Evolutionary conservation across 495 filamentous ascomycete genomes (phyloP).

Genomic region (Clavariopsis aquatica): DNA sequence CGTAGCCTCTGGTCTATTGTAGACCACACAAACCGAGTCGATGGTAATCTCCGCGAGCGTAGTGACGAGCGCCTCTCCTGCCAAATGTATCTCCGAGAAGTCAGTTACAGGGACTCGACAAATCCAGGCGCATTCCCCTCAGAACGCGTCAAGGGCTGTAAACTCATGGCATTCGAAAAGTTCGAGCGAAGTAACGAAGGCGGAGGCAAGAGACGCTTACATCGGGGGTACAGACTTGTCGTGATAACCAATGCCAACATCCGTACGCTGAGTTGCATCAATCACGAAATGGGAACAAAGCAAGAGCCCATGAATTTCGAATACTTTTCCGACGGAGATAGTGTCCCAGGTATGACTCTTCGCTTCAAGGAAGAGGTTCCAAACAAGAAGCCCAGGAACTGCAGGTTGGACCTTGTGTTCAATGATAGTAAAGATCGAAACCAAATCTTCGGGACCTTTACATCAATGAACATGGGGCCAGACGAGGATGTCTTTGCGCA

Average conservation of each 20-base stretch:
- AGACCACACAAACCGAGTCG: slow-evolving; percentile 74
- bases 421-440: slow-evolving; percentile 66
- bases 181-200: slow-evolving; percentile 62
- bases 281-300: slow-evolving; percentile 61
- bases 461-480: slow-evolving; percentile 61
- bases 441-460: slow-evolving; percentile 65
- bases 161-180: slow-evolving; percentile 71
- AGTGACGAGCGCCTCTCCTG: slow-evolving; percentile 66
- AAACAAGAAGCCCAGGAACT: slow-evolving; percentile 51
- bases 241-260: slow-evolving; percentile 73
- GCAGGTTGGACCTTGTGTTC: slow-evolving; percentile 73
- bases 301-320: slow-evolving; percentile 68
- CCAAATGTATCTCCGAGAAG: slow-evolving; percentile 63
- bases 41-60: slow-evolving; percentile 64
- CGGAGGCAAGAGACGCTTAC: slow-evolving; percentile 64
- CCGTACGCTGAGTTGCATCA: slow-evolving; percentile 72
- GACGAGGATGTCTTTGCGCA: slow-evolving; percentile 65
- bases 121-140: slow-evolving; percentile 68
- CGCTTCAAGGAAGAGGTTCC: slow-evolving; percentile 61
- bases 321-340: slow-evolving; percentile 66
- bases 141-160: slow-evolving; percentile 68
- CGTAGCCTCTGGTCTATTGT: slow-evolving; percentile 75
- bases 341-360: slow-evolving; percentile 58
- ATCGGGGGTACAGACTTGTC: slow-evolving; percentile 73
- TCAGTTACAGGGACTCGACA: slow-evolving; percentile 73